A percentile compares a stretch with the other conserved stretches of the same genome.
These are phyloP conservation scores for Colletotrichum limetticola DNA, from an alignment of 2,329 filamentous ascomycete species.

Conservation along the genomic window DNA sequence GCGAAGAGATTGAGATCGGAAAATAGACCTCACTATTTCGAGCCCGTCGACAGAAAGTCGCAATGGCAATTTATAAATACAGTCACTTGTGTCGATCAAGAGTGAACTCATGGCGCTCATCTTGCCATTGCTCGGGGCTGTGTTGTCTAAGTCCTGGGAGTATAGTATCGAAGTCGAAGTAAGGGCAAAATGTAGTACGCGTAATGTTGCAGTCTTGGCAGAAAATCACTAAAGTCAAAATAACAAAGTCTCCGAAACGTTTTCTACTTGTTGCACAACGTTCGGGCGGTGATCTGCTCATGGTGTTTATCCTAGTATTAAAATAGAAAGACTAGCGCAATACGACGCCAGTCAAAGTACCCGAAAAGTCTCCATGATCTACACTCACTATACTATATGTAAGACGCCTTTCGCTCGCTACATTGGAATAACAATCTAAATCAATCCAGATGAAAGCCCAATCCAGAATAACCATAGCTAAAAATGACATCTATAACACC, in stretches of 20 bases:
- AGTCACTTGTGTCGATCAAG: neutral
- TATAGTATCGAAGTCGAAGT: neutral
- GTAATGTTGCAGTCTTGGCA: neutral
- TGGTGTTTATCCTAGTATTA: neutral
- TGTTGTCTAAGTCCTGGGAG: neutral
- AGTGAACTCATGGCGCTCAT: neutral
- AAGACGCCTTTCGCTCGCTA: neutral
- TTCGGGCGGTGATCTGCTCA: neutral
- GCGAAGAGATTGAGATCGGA: neutral
- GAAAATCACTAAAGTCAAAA: neutral
- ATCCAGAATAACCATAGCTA: neutral
- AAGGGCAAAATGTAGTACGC: neutral
- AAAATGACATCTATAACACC: constrained; percentile 38
- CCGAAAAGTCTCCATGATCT: constrained; percentile 21
- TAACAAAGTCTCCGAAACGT: neutral
- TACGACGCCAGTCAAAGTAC: neutral
- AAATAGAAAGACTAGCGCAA: neutral
- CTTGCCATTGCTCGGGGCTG: neutral
- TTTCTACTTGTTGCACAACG: neutral
- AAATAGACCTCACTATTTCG: neutral
- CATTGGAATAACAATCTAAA: neutral
- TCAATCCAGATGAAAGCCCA: no score
- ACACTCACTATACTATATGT: neutral
- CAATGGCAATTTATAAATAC: neutral
- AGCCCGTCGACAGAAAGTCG: neutral